phyloP scores from a whole-genome alignment of 192 early-diverging fungal species.

The Funneliformis geosporum region DNA sequence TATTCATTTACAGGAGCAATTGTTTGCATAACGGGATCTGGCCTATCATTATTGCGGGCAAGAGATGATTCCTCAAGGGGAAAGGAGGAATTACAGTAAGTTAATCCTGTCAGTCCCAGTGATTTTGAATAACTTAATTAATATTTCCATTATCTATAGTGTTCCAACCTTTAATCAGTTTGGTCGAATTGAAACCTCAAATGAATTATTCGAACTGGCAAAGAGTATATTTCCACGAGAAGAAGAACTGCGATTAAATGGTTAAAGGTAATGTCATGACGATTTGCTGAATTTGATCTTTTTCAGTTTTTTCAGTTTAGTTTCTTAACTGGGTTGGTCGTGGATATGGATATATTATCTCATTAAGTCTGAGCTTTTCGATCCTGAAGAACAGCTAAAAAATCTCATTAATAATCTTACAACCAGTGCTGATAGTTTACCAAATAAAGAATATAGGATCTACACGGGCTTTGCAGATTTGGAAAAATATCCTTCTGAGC shows the following conservation, averaged over 20 bases:
- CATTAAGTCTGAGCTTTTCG: not conserved
- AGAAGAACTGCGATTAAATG: not conserved
- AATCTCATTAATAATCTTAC: not conserved
- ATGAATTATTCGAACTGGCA: not conserved
- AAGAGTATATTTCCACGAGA: not conserved
- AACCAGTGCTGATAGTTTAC: not conserved
- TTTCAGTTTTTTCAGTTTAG: not conserved
- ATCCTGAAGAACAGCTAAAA: not conserved
- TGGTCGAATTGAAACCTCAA: slow-evolving; percentile 15
- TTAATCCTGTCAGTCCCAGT: not conserved
- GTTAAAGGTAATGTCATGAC: slow-evolving; percentile 1
- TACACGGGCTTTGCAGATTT: not conserved
- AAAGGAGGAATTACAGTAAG: not conserved
- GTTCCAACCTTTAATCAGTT: slow-evolving; percentile 17
- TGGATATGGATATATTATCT: not conserved
- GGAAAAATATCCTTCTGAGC: not conserved
- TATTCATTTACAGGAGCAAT: not conserved
- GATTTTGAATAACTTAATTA: not conserved
- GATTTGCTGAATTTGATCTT: not conserved
- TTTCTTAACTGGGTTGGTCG: slow-evolving; percentile 2
- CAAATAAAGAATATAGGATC: not conserved
- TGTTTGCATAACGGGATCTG: not conserved
- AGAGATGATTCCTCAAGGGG: not conserved
- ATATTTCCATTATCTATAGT: slow-evolving; percentile 10
- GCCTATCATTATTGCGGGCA: not conserved